Conservation (phyloP, 345 rosid species). For the Clarkia xantiana region DNA sequence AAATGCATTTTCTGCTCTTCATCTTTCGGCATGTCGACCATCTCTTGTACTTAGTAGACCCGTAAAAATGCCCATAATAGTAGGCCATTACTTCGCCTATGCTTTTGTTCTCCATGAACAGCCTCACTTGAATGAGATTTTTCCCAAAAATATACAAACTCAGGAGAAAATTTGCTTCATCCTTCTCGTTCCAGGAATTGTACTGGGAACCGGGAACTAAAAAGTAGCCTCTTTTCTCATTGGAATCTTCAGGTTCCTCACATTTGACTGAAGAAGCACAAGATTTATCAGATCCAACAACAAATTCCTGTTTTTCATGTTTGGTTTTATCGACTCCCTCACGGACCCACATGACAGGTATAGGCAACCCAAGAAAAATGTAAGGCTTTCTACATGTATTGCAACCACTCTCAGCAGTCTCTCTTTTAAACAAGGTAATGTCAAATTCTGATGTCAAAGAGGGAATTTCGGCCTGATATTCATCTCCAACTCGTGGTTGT, state of each 20-base stretch:
- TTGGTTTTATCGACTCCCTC: slow-evolving; percentile 13
- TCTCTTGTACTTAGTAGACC: slow-evolving; percentile 28
- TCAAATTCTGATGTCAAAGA: slow-evolving; percentile 16
- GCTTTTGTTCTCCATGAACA: slow-evolving; percentile 25
- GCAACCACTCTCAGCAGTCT: slow-evolving; percentile 8
- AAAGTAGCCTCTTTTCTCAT: background rate
- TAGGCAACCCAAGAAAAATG: slow-evolving; percentile 29
- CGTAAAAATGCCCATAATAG: slow-evolving; percentile 46
- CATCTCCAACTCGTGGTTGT: slow-evolving; percentile 40
- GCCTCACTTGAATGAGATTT: slow-evolving; percentile 35
- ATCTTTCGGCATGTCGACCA: slow-evolving; percentile 42
- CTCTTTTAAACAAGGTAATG: slow-evolving; percentile 5
- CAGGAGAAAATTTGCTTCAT: slow-evolving; percentile 32
- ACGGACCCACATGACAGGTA: slow-evolving; percentile 35
- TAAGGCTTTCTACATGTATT: slow-evolving; percentile 2
- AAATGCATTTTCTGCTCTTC: slow-evolving; percentile 26
- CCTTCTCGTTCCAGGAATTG: slow-evolving; percentile 22
- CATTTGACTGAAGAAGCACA: slow-evolving; percentile 6
- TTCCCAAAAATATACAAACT: slow-evolving; percentile 56
- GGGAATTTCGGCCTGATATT: slow-evolving; percentile 44
- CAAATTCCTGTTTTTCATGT: slow-evolving; percentile 11
- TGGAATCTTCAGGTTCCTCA: too few relatives aligned
- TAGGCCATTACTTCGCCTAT: slow-evolving; percentile 35
- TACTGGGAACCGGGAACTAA: slow-evolving; percentile 25
- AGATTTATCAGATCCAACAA: slow-evolving; percentile 1